Evolutionary conservation across 2,329 filamentous ascomycete genomes (phyloP), one percentile per base, ranked within the genome.

Genomic region (Xylariaceae sp.): DNA sequence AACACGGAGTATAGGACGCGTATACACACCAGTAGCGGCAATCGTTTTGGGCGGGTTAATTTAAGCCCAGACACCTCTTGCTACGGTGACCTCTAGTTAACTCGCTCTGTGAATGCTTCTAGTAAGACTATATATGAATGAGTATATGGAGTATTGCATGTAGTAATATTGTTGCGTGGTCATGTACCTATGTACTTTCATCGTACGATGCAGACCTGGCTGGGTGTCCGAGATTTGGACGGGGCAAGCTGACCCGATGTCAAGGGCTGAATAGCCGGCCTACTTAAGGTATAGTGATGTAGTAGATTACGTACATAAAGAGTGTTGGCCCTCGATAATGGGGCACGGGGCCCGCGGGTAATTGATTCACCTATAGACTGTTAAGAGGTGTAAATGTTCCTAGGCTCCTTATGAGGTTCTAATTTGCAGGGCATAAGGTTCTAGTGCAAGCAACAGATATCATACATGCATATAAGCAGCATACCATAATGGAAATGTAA

Each of bases 271-370:
- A 16, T 7, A 37, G n/a, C n/a, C n/a, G n/a, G n/a, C n/a, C n/a
- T n/a, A n/a, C n/a, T n/a, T n/a, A n/a, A n/a, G n/a, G n/a, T n/a
- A n/a, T n/a, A n/a, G n/a, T n/a, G n/a, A n/a, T n/a, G n/a, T n/a
- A n/a, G n/a, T n/a, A n/a, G n/a, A n/a, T n/a, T n/a, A n/a, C n/a
- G n/a, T n/a, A n/a, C 26, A 29, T 10, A 29, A 6, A 10, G 26
- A 29, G 26, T 6, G 26, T 29, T 10, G 6, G 26, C 10, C 32
- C 32, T 37, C 6, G 23, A 37, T 7, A 10, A 37, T 37, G 29
- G 20, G 49, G 49, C 41, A 23, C 14, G 46, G 40, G 47, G 56
- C 45, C 19, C 51, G 44, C 52, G 52, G 52, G 53, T 44, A 46
- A 53, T 49, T 47, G 7, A 56, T 47, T 59, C 18, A 26, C 44